phyloP scores from a whole-genome alignment of 495 filamentous ascomycete species.

The Penicillium goetzii region DNA sequence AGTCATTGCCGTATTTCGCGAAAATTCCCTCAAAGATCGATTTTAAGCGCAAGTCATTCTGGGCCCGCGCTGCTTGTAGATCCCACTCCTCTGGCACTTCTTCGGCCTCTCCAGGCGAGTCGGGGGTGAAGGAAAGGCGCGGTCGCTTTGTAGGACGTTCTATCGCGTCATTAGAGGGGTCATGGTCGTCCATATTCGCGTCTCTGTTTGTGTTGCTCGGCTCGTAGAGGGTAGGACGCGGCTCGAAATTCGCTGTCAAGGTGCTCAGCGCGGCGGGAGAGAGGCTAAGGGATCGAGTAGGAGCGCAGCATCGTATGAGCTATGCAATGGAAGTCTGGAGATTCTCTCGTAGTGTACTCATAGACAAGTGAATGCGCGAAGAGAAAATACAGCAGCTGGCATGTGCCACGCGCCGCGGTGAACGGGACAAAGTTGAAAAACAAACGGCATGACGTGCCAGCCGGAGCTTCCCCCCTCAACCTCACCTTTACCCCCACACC shows the following conservation, averaged over 20 bases:
- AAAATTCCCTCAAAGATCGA: conserved; percentile 85
- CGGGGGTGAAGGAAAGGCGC: conserved; percentile 47
- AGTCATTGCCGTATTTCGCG: conserved; percentile 82
- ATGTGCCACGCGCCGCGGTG: conserved; percentile 7
- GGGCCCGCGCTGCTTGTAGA: conserved; percentile 59
- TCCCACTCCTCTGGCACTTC: conserved; percentile 42
- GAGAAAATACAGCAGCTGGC: neutral
- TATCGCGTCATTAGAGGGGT: conserved; percentile 40
- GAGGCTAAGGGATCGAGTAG: neutral
- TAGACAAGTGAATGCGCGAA: neutral
- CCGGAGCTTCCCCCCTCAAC: conserved; percentile 24
- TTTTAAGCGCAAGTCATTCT: conserved; percentile 70
- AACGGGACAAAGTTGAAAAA: conserved; percentile 23
- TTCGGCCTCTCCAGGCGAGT: conserved; percentile 49
- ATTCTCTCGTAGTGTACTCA: neutral
- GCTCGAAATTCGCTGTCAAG: neutral
- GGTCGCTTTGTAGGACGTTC: conserved; percentile 62
- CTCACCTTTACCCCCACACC: conserved; percentile 21
- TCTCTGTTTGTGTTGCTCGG: conserved; percentile 3
- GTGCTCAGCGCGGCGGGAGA: neutral
- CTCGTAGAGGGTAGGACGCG: neutral
- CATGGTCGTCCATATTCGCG: conserved; percentile 11
- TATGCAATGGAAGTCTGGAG: neutral
- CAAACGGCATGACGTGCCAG: conserved; percentile 34
- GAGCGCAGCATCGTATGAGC: neutral